Percentiles rank a stretch among this genome's conserved stretches.
Conservation (phyloP, 192 early-diverging fungal species). For the Backusella luteola region DNA sequence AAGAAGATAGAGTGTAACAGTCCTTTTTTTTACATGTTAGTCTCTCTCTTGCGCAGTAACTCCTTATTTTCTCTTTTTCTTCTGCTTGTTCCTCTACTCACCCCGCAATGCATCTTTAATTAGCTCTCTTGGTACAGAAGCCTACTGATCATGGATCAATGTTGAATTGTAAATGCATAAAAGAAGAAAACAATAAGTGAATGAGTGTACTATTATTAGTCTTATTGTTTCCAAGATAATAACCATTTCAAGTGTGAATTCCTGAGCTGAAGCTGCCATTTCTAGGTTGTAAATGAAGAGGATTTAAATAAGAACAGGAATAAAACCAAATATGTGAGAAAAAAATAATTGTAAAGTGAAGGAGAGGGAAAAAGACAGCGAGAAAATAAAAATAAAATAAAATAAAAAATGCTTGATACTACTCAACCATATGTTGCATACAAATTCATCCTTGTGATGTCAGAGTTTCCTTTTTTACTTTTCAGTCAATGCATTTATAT, state of each 20-base stretch:
- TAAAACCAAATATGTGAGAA: neutral
- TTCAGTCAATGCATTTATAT: neutral
- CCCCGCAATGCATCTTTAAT: constrained; percentile 42
- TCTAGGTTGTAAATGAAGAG: neutral
- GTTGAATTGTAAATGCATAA: neutral
- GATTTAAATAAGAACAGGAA: neutral
- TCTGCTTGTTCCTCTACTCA: constrained; percentile 10
- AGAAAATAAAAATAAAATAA: neutral
- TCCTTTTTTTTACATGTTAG: constrained; percentile 22
- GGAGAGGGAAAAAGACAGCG: neutral
- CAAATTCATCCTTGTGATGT: neutral
- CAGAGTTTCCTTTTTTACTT: neutral
- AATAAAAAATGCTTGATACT: neutral
- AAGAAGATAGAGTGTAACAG: constrained; percentile 61
- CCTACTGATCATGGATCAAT: constrained; percentile 6
- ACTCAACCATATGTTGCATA: neutral
- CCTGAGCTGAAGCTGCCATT: constrained; percentile 20
- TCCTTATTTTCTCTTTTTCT: neutral
- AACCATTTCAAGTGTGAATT: constrained; percentile 41
- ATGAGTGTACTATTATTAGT: neutral
- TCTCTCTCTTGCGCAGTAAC: neutral
- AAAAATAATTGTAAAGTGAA: neutral
- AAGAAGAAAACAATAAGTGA: neutral
- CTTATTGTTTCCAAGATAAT: neutral
- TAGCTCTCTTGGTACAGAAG: constrained; percentile 30